These are phyloP conservation scores for Vicia sativa DNA, from an alignment of 306 rosid species.

Conservation along the genomic window DNA sequence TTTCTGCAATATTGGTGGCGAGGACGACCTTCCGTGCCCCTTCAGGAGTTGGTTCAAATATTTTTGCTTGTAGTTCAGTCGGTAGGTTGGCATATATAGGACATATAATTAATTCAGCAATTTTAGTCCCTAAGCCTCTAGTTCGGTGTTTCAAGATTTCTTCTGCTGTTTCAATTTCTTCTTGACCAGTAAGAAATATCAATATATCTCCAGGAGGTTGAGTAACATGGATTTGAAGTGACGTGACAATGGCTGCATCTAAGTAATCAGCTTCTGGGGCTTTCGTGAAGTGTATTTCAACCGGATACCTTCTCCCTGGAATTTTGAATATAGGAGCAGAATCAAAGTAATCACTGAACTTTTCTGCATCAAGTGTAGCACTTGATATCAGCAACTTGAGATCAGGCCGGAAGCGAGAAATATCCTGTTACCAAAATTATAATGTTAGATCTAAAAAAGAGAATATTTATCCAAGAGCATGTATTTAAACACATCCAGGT, in stretches of 20 bases:
- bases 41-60: slow-evolving; percentile 96
- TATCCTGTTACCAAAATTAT: slow-evolving; percentile 60
- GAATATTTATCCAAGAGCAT: slow-evolving; percentile 18
- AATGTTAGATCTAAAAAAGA: slow-evolving; percentile 12
- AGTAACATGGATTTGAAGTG: slow-evolving; percentile 92
- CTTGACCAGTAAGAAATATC: slow-evolving; percentile 94
- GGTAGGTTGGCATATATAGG: slow-evolving; percentile 98
- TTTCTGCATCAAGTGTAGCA: slow-evolving; percentile 96
- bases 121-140: slow-evolving; percentile 88
- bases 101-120: slow-evolving; percentile 90
- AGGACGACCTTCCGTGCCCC: slow-evolving; percentile 96
- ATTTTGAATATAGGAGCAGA: slow-evolving; percentile 93
- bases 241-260: slow-evolving; percentile 93
- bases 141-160: slow-evolving; percentile 91
- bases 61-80: slow-evolving; percentile 89
- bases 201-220: slow-evolving; percentile 89
- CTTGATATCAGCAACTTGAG: slow-evolving; percentile 91
- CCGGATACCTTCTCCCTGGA: slow-evolving; percentile 93
- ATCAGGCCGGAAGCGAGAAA: slow-evolving; percentile 90
- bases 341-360: slow-evolving; percentile 91
- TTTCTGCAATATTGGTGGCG: slow-evolving; percentile 97
- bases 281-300: slow-evolving; percentile 83
- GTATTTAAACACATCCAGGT: slow-evolving; percentile 6
- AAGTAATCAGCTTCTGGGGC: slow-evolving; percentile 98
- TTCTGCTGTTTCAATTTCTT: slow-evolving; percentile 96